Conservation (phyloP, 1,284 basidiomycete genomes). For the Leccinum idahoense region DNA sequence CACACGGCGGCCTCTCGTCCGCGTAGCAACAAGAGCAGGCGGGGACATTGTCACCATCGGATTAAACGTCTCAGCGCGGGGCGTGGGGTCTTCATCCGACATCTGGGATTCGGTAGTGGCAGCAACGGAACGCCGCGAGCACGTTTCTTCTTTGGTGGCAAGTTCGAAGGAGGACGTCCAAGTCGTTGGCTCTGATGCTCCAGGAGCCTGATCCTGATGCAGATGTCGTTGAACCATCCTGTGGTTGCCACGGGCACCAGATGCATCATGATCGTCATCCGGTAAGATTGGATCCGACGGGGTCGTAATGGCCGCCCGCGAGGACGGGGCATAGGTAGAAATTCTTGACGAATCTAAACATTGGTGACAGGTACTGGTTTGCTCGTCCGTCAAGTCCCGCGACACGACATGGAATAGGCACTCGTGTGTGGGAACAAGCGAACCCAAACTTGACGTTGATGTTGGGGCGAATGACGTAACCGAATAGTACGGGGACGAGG, state of each 20-base stretch:
- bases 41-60: neutral
- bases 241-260: slow-evolving; percentile 1
- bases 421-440: slow-evolving; percentile 25
- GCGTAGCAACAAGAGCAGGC: neutral
- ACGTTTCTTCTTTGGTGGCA: neutral
- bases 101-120: slow-evolving; percentile 3
- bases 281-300: slow-evolving; percentile 8
- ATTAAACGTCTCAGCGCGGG: slow-evolving; percentile 18
- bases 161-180: slow-evolving; percentile 3
- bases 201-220: neutral
- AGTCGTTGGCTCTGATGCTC: neutral
- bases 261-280: slow-evolving; percentile 5
- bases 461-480: slow-evolving; percentile 16
- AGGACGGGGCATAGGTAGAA: neutral
- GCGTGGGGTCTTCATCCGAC: slow-evolving; percentile 25
- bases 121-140: slow-evolving; percentile 7
- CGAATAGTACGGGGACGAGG: slow-evolving; percentile 5
- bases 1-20: slow-evolving; percentile 2
- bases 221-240: slow-evolving; percentile 1
- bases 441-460: slow-evolving; percentile 30
- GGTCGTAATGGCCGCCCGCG: neutral
- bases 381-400: slow-evolving; percentile 6
- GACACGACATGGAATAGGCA: slow-evolving; percentile 20
- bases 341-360: slow-evolving; percentile 1
- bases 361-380: neutral